Evolutionary conservation across 805 yeast species (phyloP).

Genomic region (Sugiyamaella chiloensis): DNA sequence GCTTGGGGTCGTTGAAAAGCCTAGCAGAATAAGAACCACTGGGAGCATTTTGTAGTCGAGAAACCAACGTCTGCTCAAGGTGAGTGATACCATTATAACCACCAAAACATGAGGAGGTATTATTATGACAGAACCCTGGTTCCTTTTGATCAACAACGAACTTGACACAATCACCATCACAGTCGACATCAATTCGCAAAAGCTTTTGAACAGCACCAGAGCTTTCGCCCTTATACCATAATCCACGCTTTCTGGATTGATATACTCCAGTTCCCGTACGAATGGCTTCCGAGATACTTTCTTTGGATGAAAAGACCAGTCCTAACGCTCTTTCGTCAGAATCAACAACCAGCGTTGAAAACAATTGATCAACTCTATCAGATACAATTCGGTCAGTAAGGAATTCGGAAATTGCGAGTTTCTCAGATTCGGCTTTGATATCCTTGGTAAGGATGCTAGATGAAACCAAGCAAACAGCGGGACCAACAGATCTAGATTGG

Average conservation of each 20-base stretch:
- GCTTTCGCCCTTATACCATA: conserved; percentile 95
- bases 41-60: conserved; percentile 69
- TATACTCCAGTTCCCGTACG: conserved; percentile 84
- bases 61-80: conserved; percentile 62
- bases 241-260: conserved; percentile 82
- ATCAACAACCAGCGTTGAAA: conserved; percentile 78
- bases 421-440: conserved; percentile 6
- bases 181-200: conserved; percentile 66
- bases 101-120: conserved; percentile 79
- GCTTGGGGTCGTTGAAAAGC: conserved; percentile 69
- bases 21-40: conserved; percentile 94
- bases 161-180: conserved; percentile 89
- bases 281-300: conserved; percentile 79
- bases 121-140: conserved; percentile 88
- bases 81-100: conserved; percentile 60
- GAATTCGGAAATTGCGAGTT: conserved; percentile 41
- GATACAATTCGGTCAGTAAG: conserved; percentile 57
- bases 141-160: conserved; percentile 84
- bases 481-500: conserved; percentile 3
- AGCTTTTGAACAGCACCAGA: conserved; percentile 93
- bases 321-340: conserved; percentile 72
- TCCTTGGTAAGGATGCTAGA: conserved; percentile 10
- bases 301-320: conserved; percentile 82
- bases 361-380: conserved; percentile 84
- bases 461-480: conserved; percentile 20